Evolutionary conservation across 208 protist genomes (phyloP).

Genomic region (Trichomonas tenax): DNA sequence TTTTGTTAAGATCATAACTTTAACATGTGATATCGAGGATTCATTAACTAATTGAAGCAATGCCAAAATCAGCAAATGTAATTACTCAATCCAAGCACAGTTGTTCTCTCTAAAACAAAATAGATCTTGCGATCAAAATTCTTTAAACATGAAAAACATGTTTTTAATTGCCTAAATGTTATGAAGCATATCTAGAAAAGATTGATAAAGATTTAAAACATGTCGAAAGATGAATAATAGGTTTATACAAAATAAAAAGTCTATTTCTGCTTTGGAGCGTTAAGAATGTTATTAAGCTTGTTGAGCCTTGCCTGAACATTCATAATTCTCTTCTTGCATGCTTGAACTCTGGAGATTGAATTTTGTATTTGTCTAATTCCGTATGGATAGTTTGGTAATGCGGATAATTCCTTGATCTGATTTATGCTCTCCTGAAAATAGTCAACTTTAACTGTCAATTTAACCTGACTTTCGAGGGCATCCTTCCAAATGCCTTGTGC

Average conservation of each 20-base stretch:
- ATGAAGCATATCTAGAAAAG: too few species aligned
- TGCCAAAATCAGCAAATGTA: too few species aligned
- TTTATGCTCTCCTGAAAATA: background rate
- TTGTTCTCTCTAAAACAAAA: too few species aligned
- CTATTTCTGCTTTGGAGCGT: background rate
- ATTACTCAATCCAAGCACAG: too few species aligned
- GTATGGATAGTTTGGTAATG: background rate
- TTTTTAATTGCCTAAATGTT: too few species aligned
- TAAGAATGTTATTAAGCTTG: background rate
- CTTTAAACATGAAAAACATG: too few species aligned
- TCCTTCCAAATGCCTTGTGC: constrained; percentile 1
- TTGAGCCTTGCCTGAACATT: background rate
- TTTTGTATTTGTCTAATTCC: background rate
- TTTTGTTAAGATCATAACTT: too few species aligned
- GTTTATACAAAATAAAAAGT: background rate
- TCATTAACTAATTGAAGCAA: too few species aligned
- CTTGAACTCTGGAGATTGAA: background rate
- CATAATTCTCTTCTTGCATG: background rate
- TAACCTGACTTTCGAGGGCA: background rate
- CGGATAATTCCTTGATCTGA: background rate
- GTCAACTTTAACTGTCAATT: background rate
- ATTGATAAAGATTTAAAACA: too few species aligned
- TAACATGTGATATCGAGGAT: too few species aligned
- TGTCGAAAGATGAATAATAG: background rate
- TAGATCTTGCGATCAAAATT: too few species aligned